These are phyloP conservation scores for Colletotrichum lini DNA, from an alignment of 2,329 filamentous ascomycete species.

Conservation along the genomic window DNA sequence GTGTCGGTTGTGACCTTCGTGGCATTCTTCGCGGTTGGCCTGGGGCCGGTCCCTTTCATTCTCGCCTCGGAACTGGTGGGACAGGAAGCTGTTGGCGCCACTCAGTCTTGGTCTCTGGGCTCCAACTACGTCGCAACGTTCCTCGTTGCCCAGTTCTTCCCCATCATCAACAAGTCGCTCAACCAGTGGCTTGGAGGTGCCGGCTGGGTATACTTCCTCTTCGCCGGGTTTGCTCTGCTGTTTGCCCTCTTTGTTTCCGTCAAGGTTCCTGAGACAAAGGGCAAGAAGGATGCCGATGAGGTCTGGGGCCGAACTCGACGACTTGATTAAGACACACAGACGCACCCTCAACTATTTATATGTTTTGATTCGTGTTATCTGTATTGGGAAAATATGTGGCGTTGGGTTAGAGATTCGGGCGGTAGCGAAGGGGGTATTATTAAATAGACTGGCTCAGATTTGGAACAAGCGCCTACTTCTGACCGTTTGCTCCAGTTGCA, in stretches of 20 bases:
- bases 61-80: conserved; percentile 92
- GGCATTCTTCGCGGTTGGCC: conserved; percentile 87
- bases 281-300: conserved; percentile 86
- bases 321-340: conserved; percentile 57
- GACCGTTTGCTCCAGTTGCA: conserved; percentile 71
- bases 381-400: conserved; percentile 7
- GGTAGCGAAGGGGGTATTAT: conserved; percentile 16
- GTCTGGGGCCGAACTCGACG: conserved; percentile 84
- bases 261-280: conserved; percentile 89
- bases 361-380: neutral
- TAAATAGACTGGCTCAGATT: conserved; percentile 6
- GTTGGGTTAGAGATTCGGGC: neutral
- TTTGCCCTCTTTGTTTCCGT: conserved; percentile 80
- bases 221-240: conserved; percentile 79
- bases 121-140: conserved; percentile 95
- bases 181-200: conserved; percentile 75
- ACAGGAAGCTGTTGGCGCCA: conserved; percentile 90
- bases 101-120: conserved; percentile 89
- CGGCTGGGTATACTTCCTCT: conserved; percentile 93
- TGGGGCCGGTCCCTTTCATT: conserved; percentile 96
- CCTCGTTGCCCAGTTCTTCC: conserved; percentile 94
- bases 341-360: neutral
- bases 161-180: conserved; percentile 82
- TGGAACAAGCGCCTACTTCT: conserved; percentile 58
- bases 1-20: conserved; percentile 89